Conservation (phyloP, 306 rosid genomes). For the Rubus parviflorus region DNA sequence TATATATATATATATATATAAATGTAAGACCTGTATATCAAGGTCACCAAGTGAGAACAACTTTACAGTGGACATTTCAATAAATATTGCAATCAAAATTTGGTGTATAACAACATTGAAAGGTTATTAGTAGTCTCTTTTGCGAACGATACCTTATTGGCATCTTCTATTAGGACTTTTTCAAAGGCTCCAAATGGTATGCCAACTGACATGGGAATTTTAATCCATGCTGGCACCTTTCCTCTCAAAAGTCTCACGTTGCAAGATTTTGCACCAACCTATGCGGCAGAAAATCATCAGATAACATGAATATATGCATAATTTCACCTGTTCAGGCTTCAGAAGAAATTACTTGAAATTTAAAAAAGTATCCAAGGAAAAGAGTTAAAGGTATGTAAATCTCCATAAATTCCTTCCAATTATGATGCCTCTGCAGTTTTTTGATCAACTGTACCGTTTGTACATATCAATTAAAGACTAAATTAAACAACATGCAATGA, state of each 20-base stretch:
- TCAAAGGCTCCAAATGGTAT: slow-evolving; percentile 41
- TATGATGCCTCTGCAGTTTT: slow-evolving; percentile 2
- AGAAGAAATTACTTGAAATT: background rate
- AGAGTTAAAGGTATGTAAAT: background rate
- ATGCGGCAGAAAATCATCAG: slow-evolving; percentile 8
- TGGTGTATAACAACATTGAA: background rate
- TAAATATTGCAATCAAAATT: background rate
- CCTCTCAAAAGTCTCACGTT: slow-evolving; percentile 22
- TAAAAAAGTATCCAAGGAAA: background rate
- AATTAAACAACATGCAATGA: too few relatives aligned
- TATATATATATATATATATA: too few relatives aligned
- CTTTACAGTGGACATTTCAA: too few relatives aligned
- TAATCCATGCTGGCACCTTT: slow-evolving; percentile 41
- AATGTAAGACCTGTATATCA: too few relatives aligned
- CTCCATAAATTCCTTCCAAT: background rate
- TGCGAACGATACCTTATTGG: slow-evolving; percentile 27
- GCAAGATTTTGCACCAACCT: slow-evolving; percentile 47
- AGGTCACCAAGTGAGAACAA: too few relatives aligned
- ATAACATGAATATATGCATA: background rate
- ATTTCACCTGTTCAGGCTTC: background rate
- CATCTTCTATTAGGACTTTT: slow-evolving; percentile 30
- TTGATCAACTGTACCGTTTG: background rate
- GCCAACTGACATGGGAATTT: slow-evolving; percentile 38
- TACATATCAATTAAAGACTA: background rate
- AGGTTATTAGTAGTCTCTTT: background rate